Base-by-base conservation (phyloP, 1,284 basidiomycete genomes). In the Moniliophthora roreri region DNA sequence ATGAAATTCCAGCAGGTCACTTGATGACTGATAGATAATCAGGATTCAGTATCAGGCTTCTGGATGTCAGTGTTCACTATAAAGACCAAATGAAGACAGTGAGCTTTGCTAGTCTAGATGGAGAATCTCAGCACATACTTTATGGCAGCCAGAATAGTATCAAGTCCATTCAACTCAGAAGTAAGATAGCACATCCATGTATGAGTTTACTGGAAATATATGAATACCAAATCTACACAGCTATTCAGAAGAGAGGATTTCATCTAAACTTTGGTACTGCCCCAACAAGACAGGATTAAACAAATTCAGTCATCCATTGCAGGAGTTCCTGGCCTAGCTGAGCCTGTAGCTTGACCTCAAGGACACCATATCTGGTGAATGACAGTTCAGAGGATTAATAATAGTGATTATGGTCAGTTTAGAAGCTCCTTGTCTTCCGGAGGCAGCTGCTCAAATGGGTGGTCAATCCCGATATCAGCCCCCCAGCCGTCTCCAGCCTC, bases 111-210 rank as follows among this genome's bases (percentile, higher is more conserved):
- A n/a, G n/a, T n/a, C n/a, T n/a, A 5, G 28, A 18, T 45, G 38
- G 26, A 54, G 10, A 36, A 46, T 45, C 50, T 50, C 42, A 45
- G 28, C n/a, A 52, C 16, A 58, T 64, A 93, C 89, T 96, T 69
- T 96, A 94, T 4, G 94, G 95, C 3, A 98, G 84, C 96, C 96
- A 99, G 80, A 98, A 99, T 3, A 97, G 96, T 15, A 99, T 91
- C 16, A 99, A 82, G 66, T 98, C 93, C 51, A 98, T 96, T 40
- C 96, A 89, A 68, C 94, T 87, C 34, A 95, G 93, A 8, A 99
- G 73, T 0, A 98, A 78, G 0, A 94, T 96, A 1, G 96, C 90
- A 66, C 96, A 99, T 23, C 96, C 96, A 67, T 98, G 96, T 60
- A 98, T 97, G 69, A 98, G 98, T 84, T 96, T 96, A 71, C 92